Evolutionary conservation across 2,329 filamentous ascomycete species (phyloP), one percentile per base, ranked within the genome.

Genomic region (Chrysosporium queenslandicum): DNA sequence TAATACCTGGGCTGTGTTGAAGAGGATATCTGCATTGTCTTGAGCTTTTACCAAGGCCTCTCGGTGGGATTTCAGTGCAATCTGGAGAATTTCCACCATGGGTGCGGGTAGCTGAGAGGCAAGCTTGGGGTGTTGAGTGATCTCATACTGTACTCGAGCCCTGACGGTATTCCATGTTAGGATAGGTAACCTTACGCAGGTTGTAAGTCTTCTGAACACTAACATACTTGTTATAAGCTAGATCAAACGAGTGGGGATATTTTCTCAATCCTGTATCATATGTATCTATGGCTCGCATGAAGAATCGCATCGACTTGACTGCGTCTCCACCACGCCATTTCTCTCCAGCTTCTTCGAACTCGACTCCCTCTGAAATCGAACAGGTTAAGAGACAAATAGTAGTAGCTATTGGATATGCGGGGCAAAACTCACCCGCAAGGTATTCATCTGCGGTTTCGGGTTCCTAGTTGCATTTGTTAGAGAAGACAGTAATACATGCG

Each of bases 261-360:
- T 73, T 78, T 46, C 70, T 68, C 29, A 87, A 63, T 11, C 81
- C 85, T 50, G 79, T 75, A 56, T 81, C 77, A 61, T 87, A 88
- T 41, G 75, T 74, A 48, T 84, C 77, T 49, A 86, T 76, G 11
- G 85, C 84, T 56, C 82, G 73, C 57, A 80, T 74, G 62, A 74
- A 75, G 60, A 75, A 75, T 43, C 80, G 72, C 57, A 75, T 73
- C 3, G 79, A 77, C 60, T 87, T 87, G 46, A 74, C 77, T 18
- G 81, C 76, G 64, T 88, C 84, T 20, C 84, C 85, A 34, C 77
- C 82, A 46, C 83, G 75, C 80, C 83, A 86, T 75, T 88, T 88
- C 56, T 84, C 82, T 5, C 82, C 84, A 4, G 80, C 80, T 65
- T 86, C 81, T 68, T 88, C 84, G 55, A 81, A 75, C 29, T 82